Percentiles rank a stretch among this genome's conserved stretches.
These are phyloP conservation scores for Jamesozyma hellenica DNA, from an alignment of 805 yeast species.

Conservation along the genomic window DNA sequence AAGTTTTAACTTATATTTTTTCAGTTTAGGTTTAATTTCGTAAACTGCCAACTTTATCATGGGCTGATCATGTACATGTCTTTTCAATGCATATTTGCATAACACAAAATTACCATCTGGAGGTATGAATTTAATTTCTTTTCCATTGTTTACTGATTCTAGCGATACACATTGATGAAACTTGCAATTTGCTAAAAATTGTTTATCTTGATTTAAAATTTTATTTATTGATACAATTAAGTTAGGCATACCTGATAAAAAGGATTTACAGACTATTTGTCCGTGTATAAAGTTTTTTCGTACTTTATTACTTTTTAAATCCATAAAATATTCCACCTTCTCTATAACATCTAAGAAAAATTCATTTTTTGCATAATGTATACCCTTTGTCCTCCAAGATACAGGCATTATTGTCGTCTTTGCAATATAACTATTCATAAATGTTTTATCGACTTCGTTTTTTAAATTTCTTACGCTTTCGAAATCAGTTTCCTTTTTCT, in stretches of 20 bases:
- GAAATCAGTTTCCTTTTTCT: background rate
- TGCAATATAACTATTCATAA: constrained; percentile 60
- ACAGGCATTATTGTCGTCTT: constrained; percentile 69
- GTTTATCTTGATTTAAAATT: constrained; percentile 34
- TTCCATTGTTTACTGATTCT: constrained; percentile 45
- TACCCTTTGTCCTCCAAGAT: constrained; percentile 90
- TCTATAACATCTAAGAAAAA: constrained; percentile 82
- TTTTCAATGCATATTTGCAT: constrained; percentile 29
- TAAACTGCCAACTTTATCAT: constrained; percentile 23
- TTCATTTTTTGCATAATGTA: constrained; percentile 78
- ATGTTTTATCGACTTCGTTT: constrained; percentile 18
- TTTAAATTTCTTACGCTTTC: constrained; percentile 3
- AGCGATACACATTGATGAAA: constrained; percentile 85
- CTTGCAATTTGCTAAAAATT: constrained; percentile 53
- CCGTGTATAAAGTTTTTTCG: constrained; percentile 64
- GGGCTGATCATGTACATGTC: constrained; percentile 32
- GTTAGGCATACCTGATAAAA: constrained; percentile 83
- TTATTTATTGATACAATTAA: constrained; percentile 71
- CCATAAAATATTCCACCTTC: constrained; percentile 57
- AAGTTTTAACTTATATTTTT: constrained; percentile 21
- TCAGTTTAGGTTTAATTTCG: constrained; percentile 18
- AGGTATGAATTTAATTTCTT: constrained; percentile 64
- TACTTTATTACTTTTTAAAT: constrained; percentile 46
- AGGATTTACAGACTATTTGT: constrained; percentile 60
- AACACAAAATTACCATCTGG: constrained; percentile 82